Conservation (phyloP, 257 asterid genomes). For the Solanum paucissectum region DNA sequence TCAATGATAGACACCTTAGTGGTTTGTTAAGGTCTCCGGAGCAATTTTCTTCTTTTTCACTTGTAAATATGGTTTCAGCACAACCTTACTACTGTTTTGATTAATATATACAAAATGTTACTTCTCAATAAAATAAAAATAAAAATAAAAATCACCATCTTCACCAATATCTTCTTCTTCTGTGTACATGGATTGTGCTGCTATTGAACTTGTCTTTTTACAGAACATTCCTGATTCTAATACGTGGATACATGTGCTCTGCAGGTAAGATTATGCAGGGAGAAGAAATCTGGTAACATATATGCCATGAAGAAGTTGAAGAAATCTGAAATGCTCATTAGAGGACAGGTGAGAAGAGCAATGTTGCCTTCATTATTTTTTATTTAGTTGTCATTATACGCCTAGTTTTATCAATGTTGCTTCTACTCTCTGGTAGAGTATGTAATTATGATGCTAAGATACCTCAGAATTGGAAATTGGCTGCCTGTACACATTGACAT, state of each 20-base stretch:
- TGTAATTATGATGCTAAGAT: not conserved
- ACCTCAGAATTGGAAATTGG: not conserved
- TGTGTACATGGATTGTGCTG: not conserved
- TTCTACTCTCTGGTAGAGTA: not conserved
- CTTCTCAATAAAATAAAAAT: not conserved
- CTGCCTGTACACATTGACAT: not conserved
- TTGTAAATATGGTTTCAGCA: not conserved
- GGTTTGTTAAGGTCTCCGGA: not conserved
- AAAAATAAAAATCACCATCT: not conserved
- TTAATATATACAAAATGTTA: not conserved
- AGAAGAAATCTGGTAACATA: conserved; percentile 83
- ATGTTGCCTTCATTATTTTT: not conserved
- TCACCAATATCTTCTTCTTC: not conserved
- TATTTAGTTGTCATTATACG: not conserved
- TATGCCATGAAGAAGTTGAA: conserved; percentile 98
- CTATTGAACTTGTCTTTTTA: not conserved
- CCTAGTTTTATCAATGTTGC: not conserved
- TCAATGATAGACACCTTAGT: not conserved
- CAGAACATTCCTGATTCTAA: not conserved
- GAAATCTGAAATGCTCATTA: conserved; percentile 94
- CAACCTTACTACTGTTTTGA: not conserved
- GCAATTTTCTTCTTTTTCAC: not conserved
- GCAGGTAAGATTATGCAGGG: conserved; percentile 92
- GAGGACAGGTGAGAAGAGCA: conserved; percentile 74
- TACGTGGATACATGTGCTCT: not conserved